Evolutionary conservation across 2,329 filamentous ascomycete genomes (phyloP), one percentile per base, ranked within the genome.

Genomic region (Myriosclerotinia duriaeana): DNA sequence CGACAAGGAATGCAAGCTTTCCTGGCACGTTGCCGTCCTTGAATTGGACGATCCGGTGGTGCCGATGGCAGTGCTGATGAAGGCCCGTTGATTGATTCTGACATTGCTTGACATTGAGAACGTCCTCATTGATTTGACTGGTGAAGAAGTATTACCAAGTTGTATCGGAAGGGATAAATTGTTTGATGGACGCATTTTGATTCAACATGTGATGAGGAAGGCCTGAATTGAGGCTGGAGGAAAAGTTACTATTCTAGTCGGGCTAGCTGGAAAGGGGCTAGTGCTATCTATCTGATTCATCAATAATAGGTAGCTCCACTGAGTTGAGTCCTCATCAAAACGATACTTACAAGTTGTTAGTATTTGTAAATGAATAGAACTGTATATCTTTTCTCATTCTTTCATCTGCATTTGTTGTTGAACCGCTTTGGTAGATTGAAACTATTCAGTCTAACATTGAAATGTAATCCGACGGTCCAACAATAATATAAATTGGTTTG

Each of bases 1-100:
- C 72, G 67, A 54, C 74, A 72, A 26, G 74, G 68, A 34, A 72
- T 40, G 54, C 72, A 73, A 20, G 70, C 72, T 66, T 70, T 73
- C 2, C 71, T 54, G 0, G 71, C 70, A 44, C 72, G 67, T 65
- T 71, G 71, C 53, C 64, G 64, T 22, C 64, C 64, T 5, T 60
- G 55, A 22, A 44, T 44, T 36, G 17, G 54, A 30, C 54, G 64
- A 11, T 65, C 46, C 20, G 17, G 12, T 34, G 55, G 55, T 36
- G 4, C 56, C 56, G n/a, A 17, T 50, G 30, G 8, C 22, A 15
- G 7, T 36, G 17, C 20, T 60, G 44, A 36, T 22, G 56, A 48
- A 17, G 56, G 20, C 26, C 42, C 56, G 22, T 38, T 7, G 8
- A 50, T 38, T 61, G 58, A 20, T 61, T 50, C 58, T 50, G 58